A percentile compares a stretch with the other conserved stretches of the same genome.
Conservation (phyloP, 257 asterid genomes). For the Parsonsia alboflavescens region DNA sequence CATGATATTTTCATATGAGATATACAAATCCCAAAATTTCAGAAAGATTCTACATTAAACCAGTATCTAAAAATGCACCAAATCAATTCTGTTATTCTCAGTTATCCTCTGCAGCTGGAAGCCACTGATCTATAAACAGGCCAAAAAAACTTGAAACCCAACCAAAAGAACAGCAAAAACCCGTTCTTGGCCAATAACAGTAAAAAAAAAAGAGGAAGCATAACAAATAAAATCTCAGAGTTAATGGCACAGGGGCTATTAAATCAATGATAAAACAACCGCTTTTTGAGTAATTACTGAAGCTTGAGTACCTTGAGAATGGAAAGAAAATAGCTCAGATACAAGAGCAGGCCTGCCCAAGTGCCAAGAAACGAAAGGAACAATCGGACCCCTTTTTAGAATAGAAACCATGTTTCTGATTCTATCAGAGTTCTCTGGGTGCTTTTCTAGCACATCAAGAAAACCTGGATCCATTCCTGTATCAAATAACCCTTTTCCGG, state of each 20-base stretch:
- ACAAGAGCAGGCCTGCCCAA: conserved; percentile 56
- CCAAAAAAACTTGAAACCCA: background rate
- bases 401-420: conserved; percentile 76
- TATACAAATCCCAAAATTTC: background rate
- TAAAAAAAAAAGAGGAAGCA: background rate
- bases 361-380: conserved; percentile 75
- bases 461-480: conserved; percentile 83
- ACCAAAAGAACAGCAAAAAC: background rate
- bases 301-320: conserved; percentile 51
- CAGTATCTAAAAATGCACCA: background rate
- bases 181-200: background rate
- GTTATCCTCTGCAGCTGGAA: background rate
- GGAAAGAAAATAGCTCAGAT: conserved; percentile 60
- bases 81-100: background rate
- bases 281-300: background rate
- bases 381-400: conserved; percentile 73
- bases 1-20: background rate
- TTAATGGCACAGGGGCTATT: background rate
- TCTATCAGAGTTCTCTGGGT: conserved; percentile 89
- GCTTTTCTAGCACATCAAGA: conserved; percentile 82
- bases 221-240: background rate
- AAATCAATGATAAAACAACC: background rate
- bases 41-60: background rate
- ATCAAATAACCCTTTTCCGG: conserved; percentile 81
- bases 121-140: background rate